Evolutionary conservation across 1,139 yeast genomes (phyloP), one percentile per base, ranked within the genome.

Genomic region (Candida sp.): DNA sequence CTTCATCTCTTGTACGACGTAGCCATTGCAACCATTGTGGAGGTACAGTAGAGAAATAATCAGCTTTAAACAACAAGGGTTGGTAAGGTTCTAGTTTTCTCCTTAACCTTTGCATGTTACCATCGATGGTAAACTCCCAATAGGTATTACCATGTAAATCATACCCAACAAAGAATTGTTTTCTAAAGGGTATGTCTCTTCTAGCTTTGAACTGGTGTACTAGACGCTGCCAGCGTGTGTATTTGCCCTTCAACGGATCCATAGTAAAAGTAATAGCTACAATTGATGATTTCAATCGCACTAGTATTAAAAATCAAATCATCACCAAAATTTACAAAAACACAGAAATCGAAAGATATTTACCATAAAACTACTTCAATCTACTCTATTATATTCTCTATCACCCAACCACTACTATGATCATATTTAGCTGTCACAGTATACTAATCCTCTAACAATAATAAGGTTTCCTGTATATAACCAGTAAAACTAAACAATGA

Each of bases 1-100:
- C 73, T 1, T 64, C 56, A 1, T 70, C 63, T 42, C 95, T 70
- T 1, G 88, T 81, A 52, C 80, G 70, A 41, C 95, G 63, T 22
- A 88, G 69, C 96, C 96, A 87, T 57, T 84, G 91, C 36, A 79
- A 66, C 95, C 96, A 87, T 55, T 82, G 91, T 1, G 93, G 83
- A 12, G 83, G 84, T 0, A 78, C 68, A 4, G 74, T 70, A 6
- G 60, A 55, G 51, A 72, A 77, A 51, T 79, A 79, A 51, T 79
- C 83, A 5, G 70, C 76, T 44, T 77, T 65, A 56, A 73, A 74
- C 5, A 68, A 52, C 43, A 68, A 63, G 36, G 63, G 62, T 43
- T 63, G 56, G 44, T 58, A 62, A 1, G 84, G 84, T 46, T 76
- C 77, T 51, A 76, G 63, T 48, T 77, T 75, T 36, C 84, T 54